A percentile compares a stretch with the other conserved stretches of the same genome.
These are phyloP conservation scores for Dimocarpus longan DNA, from an alignment of 345 rosid species.

Conservation along the genomic window DNA sequence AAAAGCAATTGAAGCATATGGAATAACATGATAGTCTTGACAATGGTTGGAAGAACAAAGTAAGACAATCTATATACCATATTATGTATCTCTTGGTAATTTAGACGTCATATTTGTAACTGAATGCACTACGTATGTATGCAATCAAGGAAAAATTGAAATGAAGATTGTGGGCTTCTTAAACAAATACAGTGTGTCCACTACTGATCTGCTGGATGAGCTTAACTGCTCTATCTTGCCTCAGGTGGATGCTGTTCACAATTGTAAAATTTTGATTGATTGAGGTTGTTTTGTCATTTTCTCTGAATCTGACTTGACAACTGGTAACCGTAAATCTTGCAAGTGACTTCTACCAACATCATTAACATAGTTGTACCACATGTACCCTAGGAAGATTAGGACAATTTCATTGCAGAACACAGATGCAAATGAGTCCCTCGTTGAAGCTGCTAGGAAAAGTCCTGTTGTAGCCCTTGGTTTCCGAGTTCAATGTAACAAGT, in stretches of 20 bases:
- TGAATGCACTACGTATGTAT: constrained; percentile 12
- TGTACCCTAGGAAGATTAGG: constrained; percentile 60
- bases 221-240: constrained; percentile 73
- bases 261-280: background rate
- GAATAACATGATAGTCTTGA: constrained; percentile 55
- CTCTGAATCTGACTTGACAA: too few relatives aligned
- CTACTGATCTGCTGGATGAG: constrained; percentile 63
- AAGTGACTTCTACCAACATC: too few relatives aligned
- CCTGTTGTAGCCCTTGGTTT: constrained; percentile 57
- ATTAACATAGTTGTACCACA: too few relatives aligned
- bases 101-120: constrained; percentile 1
- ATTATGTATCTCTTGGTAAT: constrained; percentile 16
- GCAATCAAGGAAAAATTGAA: constrained; percentile 65
- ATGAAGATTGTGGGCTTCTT: constrained; percentile 68
- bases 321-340: too few relatives aligned
- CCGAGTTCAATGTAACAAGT: constrained; percentile 58
- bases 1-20: constrained; percentile 65
- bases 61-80: constrained; percentile 36
- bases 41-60: constrained; percentile 77
- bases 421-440: constrained; percentile 62
- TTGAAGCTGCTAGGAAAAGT: constrained; percentile 60
- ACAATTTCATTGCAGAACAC: constrained; percentile 63
- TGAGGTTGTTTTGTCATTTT: too few relatives aligned
- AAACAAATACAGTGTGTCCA: constrained; percentile 63
- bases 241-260: constrained; percentile 44